Conservation (phyloP, 257 asterid genomes). For the Solanum pinnatisectum region DNA sequence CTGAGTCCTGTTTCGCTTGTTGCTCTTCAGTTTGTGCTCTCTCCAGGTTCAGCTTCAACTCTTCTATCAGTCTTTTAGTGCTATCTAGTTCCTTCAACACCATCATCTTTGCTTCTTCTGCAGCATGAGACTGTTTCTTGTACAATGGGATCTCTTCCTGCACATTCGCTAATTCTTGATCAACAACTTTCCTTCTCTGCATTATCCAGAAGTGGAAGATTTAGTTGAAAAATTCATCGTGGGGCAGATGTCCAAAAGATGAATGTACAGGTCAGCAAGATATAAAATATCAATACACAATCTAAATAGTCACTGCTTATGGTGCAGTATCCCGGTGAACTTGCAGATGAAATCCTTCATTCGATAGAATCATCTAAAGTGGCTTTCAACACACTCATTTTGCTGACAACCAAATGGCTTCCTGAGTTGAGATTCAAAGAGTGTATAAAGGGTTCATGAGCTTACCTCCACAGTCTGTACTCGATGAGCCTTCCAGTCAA, state of each 20-base stretch:
- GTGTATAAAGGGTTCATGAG: neutral
- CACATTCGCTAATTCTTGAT: slow-evolving; percentile 72
- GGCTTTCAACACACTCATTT: neutral
- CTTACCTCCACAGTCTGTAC: slow-evolving; percentile 80
- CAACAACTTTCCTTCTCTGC: slow-evolving; percentile 81
- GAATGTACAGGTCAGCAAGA: neutral
- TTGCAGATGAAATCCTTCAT: neutral
- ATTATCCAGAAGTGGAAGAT: neutral
- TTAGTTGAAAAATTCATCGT: neutral
- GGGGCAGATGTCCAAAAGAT: neutral
- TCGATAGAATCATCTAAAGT: neutral
- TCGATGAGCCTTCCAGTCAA: slow-evolving; percentile 98
- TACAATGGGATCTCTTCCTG: slow-evolving; percentile 68
- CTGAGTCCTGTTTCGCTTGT: slow-evolving; percentile 90
- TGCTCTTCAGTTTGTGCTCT: slow-evolving; percentile 82
- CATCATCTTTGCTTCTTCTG: slow-evolving; percentile 61
- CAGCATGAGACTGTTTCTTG: slow-evolving; percentile 55
- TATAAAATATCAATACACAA: neutral
- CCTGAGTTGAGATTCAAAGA: neutral
- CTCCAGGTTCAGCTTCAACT: slow-evolving; percentile 82
- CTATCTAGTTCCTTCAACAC: slow-evolving; percentile 69
- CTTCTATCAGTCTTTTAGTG: slow-evolving; percentile 80
- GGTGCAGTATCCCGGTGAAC: neutral
- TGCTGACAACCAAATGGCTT: neutral
- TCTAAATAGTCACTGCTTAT: neutral